Evolutionary conservation across 2,329 filamentous ascomycete species (phyloP), one percentile per base, ranked within the genome.

Genomic region (Shiraia sp.): DNA sequence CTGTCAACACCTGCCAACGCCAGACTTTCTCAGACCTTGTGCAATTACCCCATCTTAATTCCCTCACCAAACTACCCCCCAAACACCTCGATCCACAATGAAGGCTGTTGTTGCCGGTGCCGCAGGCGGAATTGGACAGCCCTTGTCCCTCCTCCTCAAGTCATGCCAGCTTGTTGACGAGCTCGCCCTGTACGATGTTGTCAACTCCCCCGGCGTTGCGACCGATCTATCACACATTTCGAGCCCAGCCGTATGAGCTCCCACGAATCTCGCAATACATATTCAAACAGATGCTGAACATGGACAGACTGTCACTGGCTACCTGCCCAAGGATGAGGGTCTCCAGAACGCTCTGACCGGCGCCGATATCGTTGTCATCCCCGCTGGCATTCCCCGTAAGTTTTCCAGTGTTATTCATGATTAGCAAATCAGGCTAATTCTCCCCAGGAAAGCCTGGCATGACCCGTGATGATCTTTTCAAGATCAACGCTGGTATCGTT

Each of bases 401-500:
- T 55, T 10, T 22, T n/a, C 35, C 25, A 27, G 37, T 22, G 16
- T 23, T 13, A 13, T 10, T 19, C 10, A 25, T 15, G 27, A 13
- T 12, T 24, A 23, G 5, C 8, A 26, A 25, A 9, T 14, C 22
- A 32, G 29, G 36, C 53, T 66, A 35, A 68, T 32, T n/a, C 15
- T 22, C n/a, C 45, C 45, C 54, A 96, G 92, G 92, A 77, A 97
- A 97, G 82, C 93, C 15, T 63, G 93, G 93, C 66, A 99, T 99
- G 93, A 96, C 88, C 74, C 90, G 93, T 78, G 93, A 99, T 66
- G 93, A 97, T 71, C 88, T 99, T 46, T 99, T 99, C 87, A 96
- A 96, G 79, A 96, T 96, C 81, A 99, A 99, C 73, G 93, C 93
- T 48, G 89, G 91, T 64, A 99, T 99, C 68, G 93, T 99, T 69